phyloP scores from a whole-genome alignment of 495 filamentous ascomycete species.

The Penicillium arizonense region DNA sequence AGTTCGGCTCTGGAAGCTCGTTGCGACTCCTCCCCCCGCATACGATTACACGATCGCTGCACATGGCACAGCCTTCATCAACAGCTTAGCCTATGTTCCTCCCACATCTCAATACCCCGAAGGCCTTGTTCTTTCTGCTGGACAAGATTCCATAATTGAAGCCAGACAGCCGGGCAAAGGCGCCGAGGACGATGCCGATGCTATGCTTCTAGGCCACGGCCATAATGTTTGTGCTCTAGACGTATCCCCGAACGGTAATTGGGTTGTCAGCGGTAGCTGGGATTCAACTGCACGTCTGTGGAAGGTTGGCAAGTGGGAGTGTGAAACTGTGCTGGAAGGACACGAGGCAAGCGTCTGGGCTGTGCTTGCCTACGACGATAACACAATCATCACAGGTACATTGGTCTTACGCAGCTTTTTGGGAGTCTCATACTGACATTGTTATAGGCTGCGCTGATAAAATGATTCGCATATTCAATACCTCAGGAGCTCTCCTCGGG shows the following conservation, averaged over 20 bases:
- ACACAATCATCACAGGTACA: conserved; percentile 77
- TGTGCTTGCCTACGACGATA: conserved; percentile 77
- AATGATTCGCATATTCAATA: conserved; percentile 77
- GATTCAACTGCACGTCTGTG: conserved; percentile 82
- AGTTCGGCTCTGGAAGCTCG: conserved; percentile 79
- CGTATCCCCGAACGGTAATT: conserved; percentile 63
- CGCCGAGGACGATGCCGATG: conserved; percentile 73
- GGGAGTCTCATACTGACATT: conserved; percentile 1
- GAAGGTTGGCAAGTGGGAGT: conserved; percentile 74
- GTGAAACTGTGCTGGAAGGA: conserved; percentile 65
- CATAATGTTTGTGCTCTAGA: conserved; percentile 88
- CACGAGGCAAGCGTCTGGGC: conserved; percentile 87
- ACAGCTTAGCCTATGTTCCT: conserved; percentile 73
- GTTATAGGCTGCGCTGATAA: conserved; percentile 75
- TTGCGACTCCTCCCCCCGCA: conserved; percentile 59
- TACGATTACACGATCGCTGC: conserved; percentile 76
- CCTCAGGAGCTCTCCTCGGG: conserved; percentile 59
- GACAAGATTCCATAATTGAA: conserved; percentile 90
- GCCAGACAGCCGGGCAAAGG: conserved; percentile 67
- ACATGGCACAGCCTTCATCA: conserved; percentile 79
- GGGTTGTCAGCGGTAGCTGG: conserved; percentile 93
- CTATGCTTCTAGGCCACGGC: conserved; percentile 79
- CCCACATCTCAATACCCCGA: conserved; percentile 70
- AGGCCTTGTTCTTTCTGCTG: conserved; percentile 82
- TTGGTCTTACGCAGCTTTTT: neutral